These are phyloP conservation scores for Penicillium ochrochloron DNA, from an alignment of 495 filamentous ascomycete species.

Conservation along the genomic window DNA sequence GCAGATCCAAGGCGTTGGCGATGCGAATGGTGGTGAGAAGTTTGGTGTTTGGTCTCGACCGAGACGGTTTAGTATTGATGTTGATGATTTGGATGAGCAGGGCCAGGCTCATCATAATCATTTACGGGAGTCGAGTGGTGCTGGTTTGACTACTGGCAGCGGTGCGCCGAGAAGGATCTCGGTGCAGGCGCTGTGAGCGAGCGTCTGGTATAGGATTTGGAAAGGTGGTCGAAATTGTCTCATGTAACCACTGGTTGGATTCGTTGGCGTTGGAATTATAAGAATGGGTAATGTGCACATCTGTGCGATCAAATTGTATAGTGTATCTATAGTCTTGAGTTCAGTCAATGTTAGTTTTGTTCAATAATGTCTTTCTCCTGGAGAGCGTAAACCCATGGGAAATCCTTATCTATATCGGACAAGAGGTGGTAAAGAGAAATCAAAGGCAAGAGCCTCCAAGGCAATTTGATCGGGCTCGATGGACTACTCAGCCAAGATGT, in stretches of 20 bases:
- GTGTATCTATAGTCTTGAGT: conserved; percentile 10
- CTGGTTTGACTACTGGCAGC: conserved; percentile 37
- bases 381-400: background rate
- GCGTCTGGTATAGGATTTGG: background rate
- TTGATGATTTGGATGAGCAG: conserved; percentile 40
- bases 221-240: conserved; percentile 10
- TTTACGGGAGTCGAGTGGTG: conserved; percentile 43
- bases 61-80: conserved; percentile 46
- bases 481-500: too few relatives aligned
- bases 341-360: conserved; percentile 7
- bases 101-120: conserved; percentile 41
- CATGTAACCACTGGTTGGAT: background rate
- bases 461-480: too few relatives aligned
- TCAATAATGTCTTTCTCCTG: background rate
- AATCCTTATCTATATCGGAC: background rate
- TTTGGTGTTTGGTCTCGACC: conserved; percentile 48
- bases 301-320: conserved; percentile 5
- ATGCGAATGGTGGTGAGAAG: conserved; percentile 33
- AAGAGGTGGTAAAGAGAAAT: background rate
- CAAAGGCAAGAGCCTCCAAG: background rate
- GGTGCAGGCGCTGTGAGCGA: conserved; percentile 32
- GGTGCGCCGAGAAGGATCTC: conserved; percentile 34
- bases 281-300: background rate
- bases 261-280: conserved; percentile 10
- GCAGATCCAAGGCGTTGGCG: conserved; percentile 30